These are phyloP conservation scores for Hibiscus trionum DNA, from an alignment of 345 rosid genomes.

Conservation along the genomic window DNA sequence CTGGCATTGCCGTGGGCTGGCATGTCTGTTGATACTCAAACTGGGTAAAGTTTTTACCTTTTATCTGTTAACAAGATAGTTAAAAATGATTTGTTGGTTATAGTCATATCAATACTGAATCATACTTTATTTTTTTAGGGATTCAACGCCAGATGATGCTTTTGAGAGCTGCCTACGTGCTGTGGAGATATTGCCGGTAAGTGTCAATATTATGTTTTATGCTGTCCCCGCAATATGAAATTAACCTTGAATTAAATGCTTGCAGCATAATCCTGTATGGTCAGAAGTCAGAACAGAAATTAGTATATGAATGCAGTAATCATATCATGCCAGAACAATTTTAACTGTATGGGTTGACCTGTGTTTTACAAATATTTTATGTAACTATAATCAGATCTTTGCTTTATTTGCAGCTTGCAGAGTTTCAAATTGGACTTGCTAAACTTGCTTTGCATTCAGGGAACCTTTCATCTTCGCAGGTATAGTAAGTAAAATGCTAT, in stretches of 20 bases:
- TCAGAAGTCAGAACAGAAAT: not conserved
- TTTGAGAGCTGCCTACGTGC: slow-evolving; percentile 93
- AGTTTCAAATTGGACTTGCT: slow-evolving; percentile 86
- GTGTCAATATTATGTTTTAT: slow-evolving; percentile 6
- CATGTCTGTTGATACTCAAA: slow-evolving; percentile 70
- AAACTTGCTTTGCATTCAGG: slow-evolving; percentile 69
- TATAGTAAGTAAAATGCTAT: slow-evolving; percentile 17
- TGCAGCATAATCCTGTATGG: not conserved
- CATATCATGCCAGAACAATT: slow-evolving; percentile 7
- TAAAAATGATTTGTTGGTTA: slow-evolving; percentile 3
- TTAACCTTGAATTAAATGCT: slow-evolving; percentile 7
- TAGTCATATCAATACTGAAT: slow-evolving; percentile 14
- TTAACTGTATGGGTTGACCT: not conserved
- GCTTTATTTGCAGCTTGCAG: slow-evolving; percentile 65
- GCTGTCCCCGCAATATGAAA: not conserved
- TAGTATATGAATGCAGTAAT: not conserved
- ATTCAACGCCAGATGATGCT: slow-evolving; percentile 55
- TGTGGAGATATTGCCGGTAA: slow-evolving; percentile 80
- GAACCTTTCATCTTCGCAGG: slow-evolving; percentile 76
- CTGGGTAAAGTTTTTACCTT: slow-evolving; percentile 41
- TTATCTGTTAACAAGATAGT: slow-evolving; percentile 6
- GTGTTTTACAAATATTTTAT: not conserved
- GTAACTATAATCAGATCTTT: slow-evolving; percentile 9
- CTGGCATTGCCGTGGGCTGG: slow-evolving; percentile 98
- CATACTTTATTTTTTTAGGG: slow-evolving; percentile 36